These are phyloP conservation scores for Colletotrichum kahawae DNA, from an alignment of 2,329 filamentous ascomycete genomes.

Conservation along the genomic window DNA sequence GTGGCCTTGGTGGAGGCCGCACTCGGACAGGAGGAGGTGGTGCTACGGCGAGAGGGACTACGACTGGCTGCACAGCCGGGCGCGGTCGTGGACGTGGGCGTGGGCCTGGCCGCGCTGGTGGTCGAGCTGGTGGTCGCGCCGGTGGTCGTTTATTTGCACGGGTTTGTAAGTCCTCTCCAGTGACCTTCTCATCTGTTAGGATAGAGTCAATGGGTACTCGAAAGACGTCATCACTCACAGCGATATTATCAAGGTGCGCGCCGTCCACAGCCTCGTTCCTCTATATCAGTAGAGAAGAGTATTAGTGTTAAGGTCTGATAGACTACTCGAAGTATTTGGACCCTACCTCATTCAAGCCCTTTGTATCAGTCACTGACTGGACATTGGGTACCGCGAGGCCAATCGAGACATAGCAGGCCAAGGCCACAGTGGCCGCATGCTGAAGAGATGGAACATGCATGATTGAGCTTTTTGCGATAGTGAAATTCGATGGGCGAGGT, in stretches of 20 bases:
- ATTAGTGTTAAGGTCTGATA: not conserved
- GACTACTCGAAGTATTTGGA: not conserved
- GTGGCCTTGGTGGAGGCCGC: not conserved
- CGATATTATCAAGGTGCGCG: not conserved
- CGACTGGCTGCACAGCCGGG: not conserved
- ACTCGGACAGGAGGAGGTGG: not conserved
- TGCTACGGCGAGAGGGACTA: not conserved
- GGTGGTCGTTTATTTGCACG: not conserved
- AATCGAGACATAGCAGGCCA: not conserved
- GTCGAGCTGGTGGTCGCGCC: too few relatives aligned
- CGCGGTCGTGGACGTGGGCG: too few relatives aligned
- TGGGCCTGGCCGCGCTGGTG: too few relatives aligned
- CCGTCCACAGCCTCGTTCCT: not conserved
- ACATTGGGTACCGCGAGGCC: not conserved
- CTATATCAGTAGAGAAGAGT: not conserved
- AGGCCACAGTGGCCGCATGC: not conserved
- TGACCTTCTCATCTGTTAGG: not conserved
- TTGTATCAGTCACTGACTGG: not conserved
- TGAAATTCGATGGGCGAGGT: too few relatives aligned
- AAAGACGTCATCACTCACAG: not conserved
- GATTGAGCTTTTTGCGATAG: not conserved
- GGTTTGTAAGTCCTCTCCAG: not conserved
- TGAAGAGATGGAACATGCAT: not conserved
- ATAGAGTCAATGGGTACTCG: fast-evolving
- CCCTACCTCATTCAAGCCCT: not conserved